Evolutionary conservation across 495 filamentous ascomycete species (phyloP).

Genomic region (Glonium stellatum): DNA sequence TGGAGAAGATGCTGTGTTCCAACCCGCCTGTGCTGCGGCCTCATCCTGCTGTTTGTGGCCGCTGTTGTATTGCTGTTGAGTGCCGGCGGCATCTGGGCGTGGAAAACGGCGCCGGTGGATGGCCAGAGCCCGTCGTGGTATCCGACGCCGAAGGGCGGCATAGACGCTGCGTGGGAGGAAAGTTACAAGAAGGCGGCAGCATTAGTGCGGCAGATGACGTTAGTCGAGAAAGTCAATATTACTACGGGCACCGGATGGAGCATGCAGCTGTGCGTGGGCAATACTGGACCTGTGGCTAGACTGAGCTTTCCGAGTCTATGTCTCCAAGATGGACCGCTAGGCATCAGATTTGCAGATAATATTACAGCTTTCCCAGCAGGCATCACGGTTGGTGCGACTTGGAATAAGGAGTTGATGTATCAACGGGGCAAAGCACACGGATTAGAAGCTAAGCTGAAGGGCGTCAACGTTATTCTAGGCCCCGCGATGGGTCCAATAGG

Average conservation of each 20-base stretch:
- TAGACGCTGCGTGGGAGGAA: slow-evolving; percentile 59
- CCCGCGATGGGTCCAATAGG: slow-evolving; percentile 73
- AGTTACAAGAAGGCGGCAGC: slow-evolving; percentile 75
- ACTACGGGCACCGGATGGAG: slow-evolving; percentile 90
- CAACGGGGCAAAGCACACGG: slow-evolving; percentile 61
- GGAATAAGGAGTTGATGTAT: slow-evolving; percentile 76
- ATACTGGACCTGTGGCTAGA: slow-evolving; percentile 49
- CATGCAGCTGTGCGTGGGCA: slow-evolving; percentile 86
- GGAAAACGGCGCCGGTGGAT: slow-evolving; percentile 28
- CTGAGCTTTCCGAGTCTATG: slow-evolving; percentile 77
- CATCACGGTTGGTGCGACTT: slow-evolving; percentile 78
- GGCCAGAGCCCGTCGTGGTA: slow-evolving; percentile 72
- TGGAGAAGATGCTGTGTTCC: slow-evolving; percentile 27
- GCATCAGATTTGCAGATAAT: slow-evolving; percentile 68
- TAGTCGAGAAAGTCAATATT: slow-evolving; percentile 90
- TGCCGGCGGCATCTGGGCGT: slow-evolving; percentile 37
- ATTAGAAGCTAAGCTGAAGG: slow-evolving; percentile 61
- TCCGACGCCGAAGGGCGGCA: slow-evolving; percentile 77
- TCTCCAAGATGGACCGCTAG: slow-evolving; percentile 85
- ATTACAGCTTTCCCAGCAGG: slow-evolving; percentile 78
- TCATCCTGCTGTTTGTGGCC: slow-evolving; percentile 30
- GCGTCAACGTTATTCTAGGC: slow-evolving; percentile 69
- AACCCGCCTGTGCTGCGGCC: slow-evolving; percentile 28
- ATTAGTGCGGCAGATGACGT: slow-evolving; percentile 73
- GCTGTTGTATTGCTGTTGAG: slow-evolving; percentile 31